Evolutionary conservation across 2,329 filamentous ascomycete genomes (phyloP).

Genomic region (Ceratocystis lukuohia): DNA sequence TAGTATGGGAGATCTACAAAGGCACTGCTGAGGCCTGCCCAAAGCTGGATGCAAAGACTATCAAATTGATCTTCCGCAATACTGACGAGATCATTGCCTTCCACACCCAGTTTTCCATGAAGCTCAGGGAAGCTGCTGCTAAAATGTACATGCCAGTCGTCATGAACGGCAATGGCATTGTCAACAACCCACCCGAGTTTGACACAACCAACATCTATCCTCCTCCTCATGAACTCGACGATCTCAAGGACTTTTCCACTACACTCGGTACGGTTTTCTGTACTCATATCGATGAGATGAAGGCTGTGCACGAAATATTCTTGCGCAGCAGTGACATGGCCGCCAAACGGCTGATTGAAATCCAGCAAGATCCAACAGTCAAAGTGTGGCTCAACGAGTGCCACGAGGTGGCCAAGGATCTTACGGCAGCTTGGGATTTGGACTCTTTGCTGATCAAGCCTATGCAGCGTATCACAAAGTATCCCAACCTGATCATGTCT

Average conservation of each 20-base stretch:
- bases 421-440: slow-evolving; percentile 88
- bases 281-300: slow-evolving; percentile 46
- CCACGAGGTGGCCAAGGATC: slow-evolving; percentile 77
- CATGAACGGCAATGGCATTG: slow-evolving; percentile 28
- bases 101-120: slow-evolving; percentile 62
- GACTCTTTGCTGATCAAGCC: slow-evolving; percentile 96
- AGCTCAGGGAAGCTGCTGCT: slow-evolving; percentile 68
- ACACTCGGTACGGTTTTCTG: slow-evolving; percentile 41
- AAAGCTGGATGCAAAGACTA: slow-evolving; percentile 66
- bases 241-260: slow-evolving; percentile 40
- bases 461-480: slow-evolving; percentile 87
- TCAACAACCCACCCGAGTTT: slow-evolving; percentile 28
- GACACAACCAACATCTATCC: slow-evolving; percentile 32
- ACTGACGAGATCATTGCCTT: slow-evolving; percentile 82
- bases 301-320: slow-evolving; percentile 47
- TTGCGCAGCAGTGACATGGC: slow-evolving; percentile 50
- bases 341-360: slow-evolving; percentile 46
- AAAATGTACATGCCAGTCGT: slow-evolving; percentile 55
- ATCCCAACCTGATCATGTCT: slow-evolving; percentile 71
- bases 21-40: slow-evolving; percentile 74
- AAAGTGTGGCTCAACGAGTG: slow-evolving; percentile 88
- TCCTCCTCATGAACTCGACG: slow-evolving; percentile 31
- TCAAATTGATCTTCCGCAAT: slow-evolving; percentile 85
- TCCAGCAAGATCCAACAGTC: slow-evolving; percentile 49
- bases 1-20: slow-evolving; percentile 95